These are phyloP conservation scores for Papilionanthe hybrid DNA, from an alignment of 116 monocot genomes.

Conservation along the genomic window DNA sequence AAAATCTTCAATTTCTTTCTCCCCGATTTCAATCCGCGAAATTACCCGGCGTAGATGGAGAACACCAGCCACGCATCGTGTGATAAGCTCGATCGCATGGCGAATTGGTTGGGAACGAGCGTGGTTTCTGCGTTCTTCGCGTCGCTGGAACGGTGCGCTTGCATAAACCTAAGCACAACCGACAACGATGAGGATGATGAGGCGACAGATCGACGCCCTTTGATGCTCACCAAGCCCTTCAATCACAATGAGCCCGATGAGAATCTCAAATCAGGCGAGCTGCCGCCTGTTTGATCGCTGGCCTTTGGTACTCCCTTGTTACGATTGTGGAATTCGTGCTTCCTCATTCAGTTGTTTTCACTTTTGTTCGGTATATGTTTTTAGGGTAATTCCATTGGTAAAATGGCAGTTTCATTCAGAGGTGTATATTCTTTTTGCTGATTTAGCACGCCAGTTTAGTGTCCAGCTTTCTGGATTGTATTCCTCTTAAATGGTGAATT, in stretches of 20 bases:
- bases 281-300: not conserved
- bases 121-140: conserved; percentile 64
- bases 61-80: conserved; percentile 3
- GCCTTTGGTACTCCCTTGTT: not conserved
- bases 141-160: conserved; percentile 50
- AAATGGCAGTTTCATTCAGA: not conserved
- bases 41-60: not conserved
- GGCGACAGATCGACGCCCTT: not conserved
- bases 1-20: not conserved
- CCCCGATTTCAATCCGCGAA: not conserved
- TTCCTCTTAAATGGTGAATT: not conserved
- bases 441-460: not conserved
- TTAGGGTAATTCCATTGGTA: not conserved
- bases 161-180: conserved; percentile 49
- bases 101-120: conserved; percentile 43
- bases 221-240: conserved; percentile 5
- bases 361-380: not conserved
- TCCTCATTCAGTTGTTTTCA: not conserved
- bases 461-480: not conserved
- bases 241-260: not conserved
- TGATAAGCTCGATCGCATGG: conserved; percentile 39
- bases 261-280: not conserved
- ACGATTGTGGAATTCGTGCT: not conserved
- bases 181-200: conserved; percentile 31
- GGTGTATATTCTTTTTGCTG: not conserved